Conservation (phyloP, 371 early-diverging fungal genomes). For the Circinella minor region DNA sequence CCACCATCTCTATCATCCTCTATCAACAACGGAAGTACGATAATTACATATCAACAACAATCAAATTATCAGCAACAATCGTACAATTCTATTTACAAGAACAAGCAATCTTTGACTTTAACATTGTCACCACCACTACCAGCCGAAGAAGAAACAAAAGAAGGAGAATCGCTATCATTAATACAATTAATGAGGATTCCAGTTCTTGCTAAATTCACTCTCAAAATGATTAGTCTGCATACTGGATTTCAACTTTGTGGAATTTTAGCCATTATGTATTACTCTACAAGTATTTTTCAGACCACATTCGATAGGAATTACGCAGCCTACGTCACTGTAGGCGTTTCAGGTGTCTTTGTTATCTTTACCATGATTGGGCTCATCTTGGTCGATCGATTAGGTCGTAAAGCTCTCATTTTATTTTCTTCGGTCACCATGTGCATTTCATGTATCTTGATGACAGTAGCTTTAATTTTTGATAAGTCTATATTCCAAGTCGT, state of each 20-base stretch:
- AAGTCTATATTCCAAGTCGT: slow-evolving; percentile 64
- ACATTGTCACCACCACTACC: slow-evolving; percentile 4
- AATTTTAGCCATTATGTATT: slow-evolving; percentile 72
- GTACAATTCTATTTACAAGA: not conserved
- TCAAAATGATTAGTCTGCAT: slow-evolving; percentile 67
- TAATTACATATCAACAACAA: no score
- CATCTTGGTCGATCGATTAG: slow-evolving; percentile 60
- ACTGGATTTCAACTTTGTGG: slow-evolving; percentile 62
- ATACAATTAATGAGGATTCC: slow-evolving; percentile 38
- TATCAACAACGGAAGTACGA: no score
- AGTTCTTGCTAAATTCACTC: slow-evolving; percentile 28
- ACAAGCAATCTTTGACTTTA: no score
- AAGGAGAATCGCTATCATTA: not conserved
- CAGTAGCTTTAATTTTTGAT: slow-evolving; percentile 41
- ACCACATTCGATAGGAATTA: slow-evolving; percentile 31
- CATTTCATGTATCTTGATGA: slow-evolving; percentile 39
- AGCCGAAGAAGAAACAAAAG: not conserved
- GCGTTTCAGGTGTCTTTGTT: slow-evolving; percentile 53
- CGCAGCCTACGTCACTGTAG: slow-evolving; percentile 47
- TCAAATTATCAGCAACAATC: not conserved
- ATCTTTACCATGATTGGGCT: slow-evolving; percentile 53
- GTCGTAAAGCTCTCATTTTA: slow-evolving; percentile 66
- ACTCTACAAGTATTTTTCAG: slow-evolving; percentile 54
- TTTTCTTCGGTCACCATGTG: slow-evolving; percentile 55
- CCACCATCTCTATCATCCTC: no score